A percentile compares a stretch with the other conserved stretches of the same genome.
Evolutionary conservation across 169 alveolate genomes (phyloP).

Genomic region (Plasmodium ovale): DNA sequence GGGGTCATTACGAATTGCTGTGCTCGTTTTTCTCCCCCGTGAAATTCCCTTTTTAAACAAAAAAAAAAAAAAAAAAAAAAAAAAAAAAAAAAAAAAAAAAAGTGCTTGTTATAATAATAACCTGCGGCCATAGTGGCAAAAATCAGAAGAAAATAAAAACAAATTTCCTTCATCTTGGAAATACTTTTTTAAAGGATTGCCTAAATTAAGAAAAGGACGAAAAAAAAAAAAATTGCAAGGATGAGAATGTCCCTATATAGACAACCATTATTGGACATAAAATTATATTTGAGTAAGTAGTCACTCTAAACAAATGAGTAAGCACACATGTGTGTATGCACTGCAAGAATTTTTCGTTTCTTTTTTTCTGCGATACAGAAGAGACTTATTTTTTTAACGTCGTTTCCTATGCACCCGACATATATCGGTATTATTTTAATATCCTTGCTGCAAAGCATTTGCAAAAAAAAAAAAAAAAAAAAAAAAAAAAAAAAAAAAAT

Average conservation of each 20-base stretch:
- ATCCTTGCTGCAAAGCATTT: slow-evolving; percentile 26
- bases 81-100: background rate
- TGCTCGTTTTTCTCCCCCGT: background rate
- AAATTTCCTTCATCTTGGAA: slow-evolving; percentile 85
- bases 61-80: background rate
- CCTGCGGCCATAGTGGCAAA: slow-evolving; percentile 95
- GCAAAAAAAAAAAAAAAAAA: background rate
- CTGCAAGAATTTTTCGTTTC: background rate
- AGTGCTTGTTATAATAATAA: slow-evolving; percentile 6
- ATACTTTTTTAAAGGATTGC: slow-evolving; percentile 86
- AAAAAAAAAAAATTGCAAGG: slow-evolving; percentile 70
- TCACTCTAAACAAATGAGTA: slow-evolving; percentile 72
- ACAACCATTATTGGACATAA: no score
- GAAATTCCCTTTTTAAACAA: background rate
- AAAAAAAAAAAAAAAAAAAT: background rate
- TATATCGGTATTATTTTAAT: slow-evolving; percentile 69
- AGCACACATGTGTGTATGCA: background rate
- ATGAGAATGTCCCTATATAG: no score
- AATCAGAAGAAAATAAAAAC: slow-evolving; percentile 93
- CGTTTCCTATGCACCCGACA: slow-evolving; percentile 70
- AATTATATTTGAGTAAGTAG: background rate
- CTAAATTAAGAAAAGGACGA: slow-evolving; percentile 78
- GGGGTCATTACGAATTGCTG: background rate
- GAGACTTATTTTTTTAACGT: slow-evolving; percentile 21
- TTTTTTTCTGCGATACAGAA: slow-evolving; percentile 11